A percentile compares a stretch with the other conserved stretches of the same genome.
Conservation (phyloP, 345 rosid genomes). For the Cochlearia excelsa region DNA sequence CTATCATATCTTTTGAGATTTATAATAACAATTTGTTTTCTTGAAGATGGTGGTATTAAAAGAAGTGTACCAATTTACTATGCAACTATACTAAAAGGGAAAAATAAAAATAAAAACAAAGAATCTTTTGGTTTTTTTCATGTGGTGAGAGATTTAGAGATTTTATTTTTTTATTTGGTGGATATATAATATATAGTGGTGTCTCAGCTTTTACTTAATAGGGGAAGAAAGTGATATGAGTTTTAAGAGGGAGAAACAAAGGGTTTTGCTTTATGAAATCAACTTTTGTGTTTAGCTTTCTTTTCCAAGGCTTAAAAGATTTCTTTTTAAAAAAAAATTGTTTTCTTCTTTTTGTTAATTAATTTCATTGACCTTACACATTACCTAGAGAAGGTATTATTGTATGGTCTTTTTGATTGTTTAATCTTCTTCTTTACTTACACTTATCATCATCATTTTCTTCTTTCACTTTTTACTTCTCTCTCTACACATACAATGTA, state of each 20-base stretch:
- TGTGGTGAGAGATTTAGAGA: constrained; percentile 16
- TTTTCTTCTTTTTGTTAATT: constrained; percentile 31
- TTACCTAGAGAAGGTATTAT: constrained; percentile 30
- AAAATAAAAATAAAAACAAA: constrained; percentile 6
- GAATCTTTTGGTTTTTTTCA: constrained; percentile 28
- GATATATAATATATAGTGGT: not conserved
- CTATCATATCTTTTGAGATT: constrained; percentile 17
- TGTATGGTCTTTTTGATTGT: constrained; percentile 33
- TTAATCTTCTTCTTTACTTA: constrained; percentile 26
- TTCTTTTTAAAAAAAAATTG: constrained; percentile 19
- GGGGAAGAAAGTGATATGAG: constrained; percentile 27
- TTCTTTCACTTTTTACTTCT: constrained; percentile 17
- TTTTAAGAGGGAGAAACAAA: constrained; percentile 29
- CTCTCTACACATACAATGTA: not conserved
- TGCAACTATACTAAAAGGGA: constrained; percentile 15
- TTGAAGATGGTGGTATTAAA: not conserved
- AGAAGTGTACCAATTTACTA: not conserved
- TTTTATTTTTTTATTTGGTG: constrained; percentile 6
- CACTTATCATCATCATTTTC: constrained; percentile 11
- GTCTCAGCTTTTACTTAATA: constrained; percentile 27
- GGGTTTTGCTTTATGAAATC: constrained; percentile 35
- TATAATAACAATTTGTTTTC: not conserved
- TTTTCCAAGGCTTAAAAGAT: constrained; percentile 22
- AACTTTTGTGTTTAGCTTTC: constrained; percentile 30
- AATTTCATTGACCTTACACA: constrained; percentile 36